Conservation (phyloP, 768 basidiomycete genomes). For the Serpula lacrymans region DNA sequence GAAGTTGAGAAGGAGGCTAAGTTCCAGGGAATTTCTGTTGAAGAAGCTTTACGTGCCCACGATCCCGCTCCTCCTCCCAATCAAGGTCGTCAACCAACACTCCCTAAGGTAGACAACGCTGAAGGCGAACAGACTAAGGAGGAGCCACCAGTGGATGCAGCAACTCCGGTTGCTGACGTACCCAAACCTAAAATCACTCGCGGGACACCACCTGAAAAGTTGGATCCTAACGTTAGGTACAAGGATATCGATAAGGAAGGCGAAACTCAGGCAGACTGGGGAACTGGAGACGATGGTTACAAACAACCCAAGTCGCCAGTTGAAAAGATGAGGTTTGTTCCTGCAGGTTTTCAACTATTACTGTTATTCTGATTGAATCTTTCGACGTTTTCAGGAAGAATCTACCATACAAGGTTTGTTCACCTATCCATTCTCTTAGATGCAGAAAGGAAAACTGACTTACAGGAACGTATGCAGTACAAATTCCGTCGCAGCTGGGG, state of each 20-base stretch:
- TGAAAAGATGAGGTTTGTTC: conserved; percentile 69
- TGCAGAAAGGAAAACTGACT: conserved; percentile 39
- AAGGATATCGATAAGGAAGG: conserved; percentile 52
- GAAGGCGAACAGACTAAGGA: conserved; percentile 33
- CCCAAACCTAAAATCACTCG: conserved; percentile 54
- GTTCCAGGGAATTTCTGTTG: conserved; percentile 78
- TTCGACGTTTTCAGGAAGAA: conserved; percentile 51
- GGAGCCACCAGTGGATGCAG: conserved; percentile 20
- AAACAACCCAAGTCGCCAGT: conserved; percentile 65
- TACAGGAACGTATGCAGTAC: conserved; percentile 69
- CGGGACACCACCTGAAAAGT: conserved; percentile 60
- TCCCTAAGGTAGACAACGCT: conserved; percentile 23
- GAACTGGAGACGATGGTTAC: conserved; percentile 67
- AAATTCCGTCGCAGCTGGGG: conserved; percentile 89
- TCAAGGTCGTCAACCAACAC: conserved; percentile 12
- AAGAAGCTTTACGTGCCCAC: conserved; percentile 61
- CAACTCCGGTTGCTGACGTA: conserved; percentile 13
- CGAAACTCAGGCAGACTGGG: conserved; percentile 63
- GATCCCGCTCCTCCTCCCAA: conserved; percentile 30
- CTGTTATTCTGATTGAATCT: conserved; percentile 1
- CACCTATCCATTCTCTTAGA: conserved; percentile 2
- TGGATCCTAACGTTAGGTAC: conserved; percentile 64
- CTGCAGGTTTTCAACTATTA: conserved; percentile 1
- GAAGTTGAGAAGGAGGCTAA: conserved; percentile 84
- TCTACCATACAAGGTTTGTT: conserved; percentile 80